These are phyloP conservation scores for Aspergillus sp. DNA, from an alignment of 2,329 filamentous ascomycete species.

Conservation along the genomic window DNA sequence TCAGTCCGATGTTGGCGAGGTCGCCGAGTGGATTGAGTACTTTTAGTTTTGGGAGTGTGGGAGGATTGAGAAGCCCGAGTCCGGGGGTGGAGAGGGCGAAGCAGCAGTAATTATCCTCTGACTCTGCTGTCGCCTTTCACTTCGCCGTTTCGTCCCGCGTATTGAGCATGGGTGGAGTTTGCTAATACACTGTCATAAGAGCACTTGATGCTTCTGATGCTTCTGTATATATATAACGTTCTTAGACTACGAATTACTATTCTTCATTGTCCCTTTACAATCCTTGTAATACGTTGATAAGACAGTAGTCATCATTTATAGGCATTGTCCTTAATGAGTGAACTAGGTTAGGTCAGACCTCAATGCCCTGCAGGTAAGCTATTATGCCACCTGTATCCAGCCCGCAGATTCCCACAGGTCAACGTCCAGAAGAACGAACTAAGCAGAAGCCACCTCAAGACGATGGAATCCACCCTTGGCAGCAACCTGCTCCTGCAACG, in stretches of 20 bases:
- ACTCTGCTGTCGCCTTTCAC: neutral
- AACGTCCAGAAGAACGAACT: neutral
- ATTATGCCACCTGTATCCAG: neutral
- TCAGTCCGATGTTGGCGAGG: neutral
- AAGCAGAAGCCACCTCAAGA: constrained; percentile 37
- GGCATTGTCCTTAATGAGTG: neutral
- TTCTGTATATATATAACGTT: neutral
- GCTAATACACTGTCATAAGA: too few species aligned
- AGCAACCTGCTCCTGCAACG: constrained; percentile 70
- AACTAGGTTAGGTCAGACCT: neutral
- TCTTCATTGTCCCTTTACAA: neutral
- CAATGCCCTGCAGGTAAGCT: neutral
- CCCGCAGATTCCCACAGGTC: neutral
- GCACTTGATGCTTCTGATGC: too few species aligned
- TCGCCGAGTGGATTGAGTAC: neutral
- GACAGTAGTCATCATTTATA: neutral
- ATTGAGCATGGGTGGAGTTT: neutral
- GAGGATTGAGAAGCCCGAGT: neutral
- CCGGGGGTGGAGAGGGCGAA: neutral
- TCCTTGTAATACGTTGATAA: neutral
- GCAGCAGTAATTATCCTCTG: neutral
- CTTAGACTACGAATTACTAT: neutral
- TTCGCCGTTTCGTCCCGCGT: neutral
- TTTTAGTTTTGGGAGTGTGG: neutral
- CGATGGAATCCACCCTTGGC: constrained; percentile 63